Evolutionary conservation across 2,329 filamentous ascomycete species (phyloP).

Genomic region (Xylariaceae sp.): DNA sequence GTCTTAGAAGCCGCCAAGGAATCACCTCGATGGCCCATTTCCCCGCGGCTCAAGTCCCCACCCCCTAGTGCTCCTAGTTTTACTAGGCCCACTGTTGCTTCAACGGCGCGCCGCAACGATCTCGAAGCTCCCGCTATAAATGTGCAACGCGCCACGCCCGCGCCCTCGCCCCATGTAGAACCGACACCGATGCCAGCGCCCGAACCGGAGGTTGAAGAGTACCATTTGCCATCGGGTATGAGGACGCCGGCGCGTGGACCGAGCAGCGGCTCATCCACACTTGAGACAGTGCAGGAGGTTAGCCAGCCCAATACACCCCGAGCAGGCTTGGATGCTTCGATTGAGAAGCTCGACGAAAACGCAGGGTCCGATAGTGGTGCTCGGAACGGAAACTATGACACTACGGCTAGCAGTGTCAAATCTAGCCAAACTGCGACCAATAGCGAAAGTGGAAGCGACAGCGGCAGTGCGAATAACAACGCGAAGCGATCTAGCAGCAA

Average conservation of each 20-base stretch:
- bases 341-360: constrained; percentile 50
- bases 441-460: constrained; percentile 62
- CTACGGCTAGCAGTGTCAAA: constrained; percentile 38
- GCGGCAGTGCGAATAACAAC: constrained; percentile 45
- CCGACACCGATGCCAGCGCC: constrained; percentile 35
- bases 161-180: constrained; percentile 42
- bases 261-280: constrained; percentile 53
- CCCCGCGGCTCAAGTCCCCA: constrained; percentile 71
- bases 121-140: constrained; percentile 48
- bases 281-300: constrained; percentile 90
- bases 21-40: constrained; percentile 68
- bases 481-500: constrained; percentile 39
- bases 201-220: constrained; percentile 51
- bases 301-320: constrained; percentile 69
- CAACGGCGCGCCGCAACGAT: constrained; percentile 39
- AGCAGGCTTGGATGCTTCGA: constrained; percentile 39
- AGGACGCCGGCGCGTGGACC: constrained; percentile 56
- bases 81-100: constrained; percentile 33
- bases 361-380: constrained; percentile 39
- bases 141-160: constrained; percentile 46
- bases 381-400: constrained; percentile 35
- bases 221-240: constrained; percentile 46
- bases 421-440: constrained; percentile 42
- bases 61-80: constrained; percentile 62
- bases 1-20: constrained; percentile 46